Evolutionary conservation across 2,329 filamentous ascomycete species (phyloP), one percentile per base, ranked within the genome.

Genomic region (Alternaria tenuissima): DNA sequence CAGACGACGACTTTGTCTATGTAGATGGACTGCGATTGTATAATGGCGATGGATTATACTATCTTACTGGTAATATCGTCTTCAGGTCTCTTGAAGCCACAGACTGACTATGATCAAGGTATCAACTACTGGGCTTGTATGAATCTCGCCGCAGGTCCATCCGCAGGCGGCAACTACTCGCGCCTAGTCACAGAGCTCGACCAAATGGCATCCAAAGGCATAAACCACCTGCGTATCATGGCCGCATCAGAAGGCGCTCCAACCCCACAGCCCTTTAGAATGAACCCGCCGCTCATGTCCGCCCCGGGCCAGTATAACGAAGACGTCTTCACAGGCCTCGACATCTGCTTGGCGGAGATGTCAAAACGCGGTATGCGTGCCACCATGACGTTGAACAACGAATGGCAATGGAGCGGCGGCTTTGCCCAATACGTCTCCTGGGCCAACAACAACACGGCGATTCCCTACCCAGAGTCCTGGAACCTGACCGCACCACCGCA

Each of bases 71-170:
- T 68, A 61, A 41, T 5, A 1, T 6, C 9, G 9, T 8, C 5
- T 12, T n/a, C 9, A 12, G 18, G 32, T 6, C 28, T 14, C 3
- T 32, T 4, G 7, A 18, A 14, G 2, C 3, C 3, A 26, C 4
- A 9, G 7, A 39, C 53, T 69, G 20, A 69, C 14, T 16, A 3
- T 5, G 5, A 4, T 12, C 5, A 8, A 74, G 71, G 78, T 64
- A 57, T 80, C 44, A 80, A 80, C 52, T 80, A 80, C 65, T 80
- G 78, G 78, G 74, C 77, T 30, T 80, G 78, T 55, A 75, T 80
- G 72, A 80, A 80, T 52, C 58, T 80, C 16, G 78, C 78, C 4
- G 76, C 78, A 32, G 68, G 75, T 28, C 68, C 66, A 3, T 71
- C 74, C 3, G 66, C 69, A 22, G 78, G 78, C 16, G 78, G 78